These are phyloP conservation scores for Penicillium rolfsii DNA, from an alignment of 2,329 filamentous ascomycete genomes.

Conservation along the genomic window DNA sequence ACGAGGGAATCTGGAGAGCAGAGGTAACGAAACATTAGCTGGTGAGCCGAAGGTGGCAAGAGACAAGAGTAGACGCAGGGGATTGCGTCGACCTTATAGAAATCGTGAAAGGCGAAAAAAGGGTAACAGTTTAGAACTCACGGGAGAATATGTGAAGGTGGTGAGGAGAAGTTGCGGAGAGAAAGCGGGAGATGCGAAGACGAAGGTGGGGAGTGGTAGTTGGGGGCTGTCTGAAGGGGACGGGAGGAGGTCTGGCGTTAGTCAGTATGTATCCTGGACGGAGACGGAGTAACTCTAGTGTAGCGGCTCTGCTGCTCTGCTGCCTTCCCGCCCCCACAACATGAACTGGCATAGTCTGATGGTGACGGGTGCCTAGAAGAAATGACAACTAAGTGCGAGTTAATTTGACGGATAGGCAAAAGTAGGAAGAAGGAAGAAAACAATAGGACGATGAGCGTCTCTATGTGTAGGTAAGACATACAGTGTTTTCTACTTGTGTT, in stretches of 20 bases:
- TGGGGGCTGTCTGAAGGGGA: not conserved
- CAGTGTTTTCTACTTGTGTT: not conserved
- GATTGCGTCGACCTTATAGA: not conserved
- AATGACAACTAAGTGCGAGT: not conserved
- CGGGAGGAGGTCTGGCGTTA: not conserved
- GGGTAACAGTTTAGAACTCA: not conserved
- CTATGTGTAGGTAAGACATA: not conserved
- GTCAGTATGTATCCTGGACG: not conserved
- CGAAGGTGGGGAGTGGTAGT: not conserved
- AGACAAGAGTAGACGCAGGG: not conserved
- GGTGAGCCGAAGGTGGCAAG: not conserved
- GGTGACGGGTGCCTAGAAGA: not conserved
- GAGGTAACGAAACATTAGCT: not conserved
- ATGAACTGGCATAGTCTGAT: not conserved
- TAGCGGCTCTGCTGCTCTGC: not conserved
- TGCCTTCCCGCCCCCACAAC: not conserved
- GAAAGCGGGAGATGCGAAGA: not conserved
- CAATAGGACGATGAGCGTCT: no score
- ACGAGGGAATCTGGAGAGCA: not conserved
- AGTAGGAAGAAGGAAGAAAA: not conserved
- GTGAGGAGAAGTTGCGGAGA: not conserved
- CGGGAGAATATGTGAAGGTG: not conserved
- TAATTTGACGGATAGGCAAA: not conserved
- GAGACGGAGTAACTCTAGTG: no score
- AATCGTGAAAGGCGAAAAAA: no score